Evolutionary conservation across 1,139 yeast genomes (phyloP), one percentile per base, ranked within the genome.

Genomic region (Pichia sp.): DNA sequence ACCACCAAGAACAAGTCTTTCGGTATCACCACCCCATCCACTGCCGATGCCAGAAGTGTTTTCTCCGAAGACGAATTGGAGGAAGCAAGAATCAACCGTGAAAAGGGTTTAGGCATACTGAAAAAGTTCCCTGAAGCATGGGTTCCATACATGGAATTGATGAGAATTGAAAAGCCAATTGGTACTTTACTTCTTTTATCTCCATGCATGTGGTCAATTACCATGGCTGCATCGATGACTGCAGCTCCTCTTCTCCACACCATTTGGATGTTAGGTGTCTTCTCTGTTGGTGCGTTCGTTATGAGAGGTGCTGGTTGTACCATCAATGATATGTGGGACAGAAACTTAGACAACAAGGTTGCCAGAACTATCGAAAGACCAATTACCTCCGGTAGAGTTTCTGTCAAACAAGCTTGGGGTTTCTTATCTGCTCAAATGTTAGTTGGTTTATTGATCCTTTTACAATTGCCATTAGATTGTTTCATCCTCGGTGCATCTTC

Each of bases 241-340:
- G 67, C 76, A 1, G 96, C 96, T 0, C 83, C 96, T 0, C 46
- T 87, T 4, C 58, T 79, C 0, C 75, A 83, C 1, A 81, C 91
- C 0, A 51, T 76, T 0, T 73, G 76, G 55, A 85, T 83, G 57
- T 62, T 85, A 34, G 72, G 75, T 0, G 69, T 91, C 24, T 93
- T 91, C 61, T 81, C 93, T 1, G 71, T 83, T 3, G 99, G 99
- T 12, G 80, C 98, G 0, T 62, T 91, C 35, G 74, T 91, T 17
- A 93, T 94, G 96, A 78, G 99, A 66, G 97, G 98, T 35, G 98
- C 97, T 2, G 99, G 99, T 0, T 94, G 99, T 64, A 91, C 96
- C 1, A 84, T 94, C 48, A 94, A 94, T 61, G 99, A 94, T 65
- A 72, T 91, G 45, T 71, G 84, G 63, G 99, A 94, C 63, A 72